Base-by-base conservation (phyloP, 1,284 basidiomycete species). In the Jaminaea rosea region DNA sequence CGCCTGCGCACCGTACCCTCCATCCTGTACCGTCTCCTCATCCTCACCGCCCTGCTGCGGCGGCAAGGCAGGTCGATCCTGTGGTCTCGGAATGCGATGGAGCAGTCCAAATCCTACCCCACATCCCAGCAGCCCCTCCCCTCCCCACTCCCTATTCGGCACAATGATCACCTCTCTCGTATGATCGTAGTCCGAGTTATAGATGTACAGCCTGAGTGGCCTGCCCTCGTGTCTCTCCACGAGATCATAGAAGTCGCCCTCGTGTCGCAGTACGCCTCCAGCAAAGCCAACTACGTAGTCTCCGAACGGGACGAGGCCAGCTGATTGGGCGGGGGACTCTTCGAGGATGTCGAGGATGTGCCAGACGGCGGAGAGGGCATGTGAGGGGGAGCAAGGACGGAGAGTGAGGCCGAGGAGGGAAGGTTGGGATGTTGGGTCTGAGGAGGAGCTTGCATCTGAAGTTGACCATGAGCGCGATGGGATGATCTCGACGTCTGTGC, bases 261-360 rank as follows among this genome's bases (percentile, higher is more conserved):
- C 93, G n/a, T 87, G 84, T n/a, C 64, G 53, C 15, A 69, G 51
- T 1, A 88, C 85, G 4, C 93, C 93, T 11, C 92, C 92, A 10
- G 90, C 89, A 87, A 92, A 98, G 26, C 93, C 92, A 65, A 85
- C 82, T 53, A 91, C 84, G 80, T 86, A 91, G 76, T 91, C 87
- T 4, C 88, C 88, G 72, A 84, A 88, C 2, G 87, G 87, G 15
- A 90, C 87, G 2, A 90, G 78, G 1, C 87, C 87, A 49, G 63
- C 67, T 3, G 58, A 61, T 78, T 97, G 91, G 4, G 93, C 93
- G 7, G 94, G 94, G 56, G 87, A 90, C 17, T 90, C 91, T 75
- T 97, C 92, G 31, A 94, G 77, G 7, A 98, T 90, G 72, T 98
- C 94, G 47, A 98, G 79, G 44, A 98, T 90, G 75, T 98, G 93